Evolutionary conservation across 2,329 filamentous ascomycete species (phyloP), one percentile per base, ranked within the genome.

Genomic region (Cladophialophora bantiana): DNA sequence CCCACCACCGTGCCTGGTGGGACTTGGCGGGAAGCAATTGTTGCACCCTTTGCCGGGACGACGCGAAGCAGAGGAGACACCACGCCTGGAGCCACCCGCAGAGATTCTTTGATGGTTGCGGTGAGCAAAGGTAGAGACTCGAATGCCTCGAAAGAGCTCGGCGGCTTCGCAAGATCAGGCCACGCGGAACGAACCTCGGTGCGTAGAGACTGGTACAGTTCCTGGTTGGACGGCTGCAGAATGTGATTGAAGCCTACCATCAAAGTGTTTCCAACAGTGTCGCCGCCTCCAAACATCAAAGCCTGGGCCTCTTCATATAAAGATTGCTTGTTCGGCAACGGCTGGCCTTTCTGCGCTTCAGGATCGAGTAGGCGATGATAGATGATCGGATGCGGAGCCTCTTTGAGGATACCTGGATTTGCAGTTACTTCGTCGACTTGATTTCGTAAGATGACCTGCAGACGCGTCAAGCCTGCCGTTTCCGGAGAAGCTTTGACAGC

Each of bases 61-160:
- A 76, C 13, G 66, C 64, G 58, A 12, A 38, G 42, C 5, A 63
- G 35, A 15, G 59, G 60, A 4, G 73, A 71, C 36, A 71, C 68
- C 32, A 80, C 75, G 13, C 78, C 78, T 10, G 75, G 75, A 0
- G 73, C 76, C 18, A 78, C 68, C 18, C 81, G 75, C 7, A 81
- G 70, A 1, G 75, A 74, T 65, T 82, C 79, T 62, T 79, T 82
- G 67, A 79, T 78, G n/a, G 80, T 75, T 0, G 75, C 78, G 0
- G 71, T 77, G 15, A 76, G 64, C 26, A 73, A 71, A 0, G 71
- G 68, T 6, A 74, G 35, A 42, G 67, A 68, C 45, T 75, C 72
- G 20, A 76, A 61, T 31, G 75, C 66, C 7, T 68, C 71, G 73
- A 75, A 77, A 10, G 52, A 42, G 38, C 56, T 32, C 5, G 58